Conservation (phyloP, 2,329 filamentous ascomycete genomes). For the Xylariaceae sp. region DNA sequence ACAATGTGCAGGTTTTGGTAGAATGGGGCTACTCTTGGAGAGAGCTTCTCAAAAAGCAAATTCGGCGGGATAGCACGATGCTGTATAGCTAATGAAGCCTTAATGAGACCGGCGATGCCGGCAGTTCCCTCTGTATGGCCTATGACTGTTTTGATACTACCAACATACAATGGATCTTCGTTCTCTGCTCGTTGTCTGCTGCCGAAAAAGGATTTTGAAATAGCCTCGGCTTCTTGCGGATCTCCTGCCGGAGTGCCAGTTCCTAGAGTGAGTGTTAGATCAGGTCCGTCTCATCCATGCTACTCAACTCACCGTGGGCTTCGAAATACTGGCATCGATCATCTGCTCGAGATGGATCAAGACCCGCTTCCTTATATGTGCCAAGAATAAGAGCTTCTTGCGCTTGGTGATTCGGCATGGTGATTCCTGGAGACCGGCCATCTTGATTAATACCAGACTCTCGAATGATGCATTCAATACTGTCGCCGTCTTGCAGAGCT, state of each 20-base stretch:
- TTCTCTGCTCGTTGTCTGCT: no score
- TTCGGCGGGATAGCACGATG: slow-evolving; percentile 36
- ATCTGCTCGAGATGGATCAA: slow-evolving; percentile 13
- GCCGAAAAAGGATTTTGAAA: no score
- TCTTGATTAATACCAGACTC: slow-evolving; percentile 36
- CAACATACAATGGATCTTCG: no score
- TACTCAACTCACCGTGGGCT: no score
- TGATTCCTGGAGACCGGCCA: slow-evolving; percentile 26
- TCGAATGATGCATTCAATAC: slow-evolving; percentile 43
- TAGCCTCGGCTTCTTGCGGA: no score
- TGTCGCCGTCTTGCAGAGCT: slow-evolving; percentile 41
- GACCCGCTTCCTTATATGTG: slow-evolving; percentile 21
- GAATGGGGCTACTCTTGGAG: slow-evolving; percentile 33
- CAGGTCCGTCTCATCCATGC: no score
- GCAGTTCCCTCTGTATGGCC: slow-evolving; percentile 35
- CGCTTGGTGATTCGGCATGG: slow-evolving; percentile 22
- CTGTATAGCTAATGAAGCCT: slow-evolving; percentile 25
- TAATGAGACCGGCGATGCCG: slow-evolving; percentile 33
- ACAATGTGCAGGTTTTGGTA: slow-evolving; percentile 24
- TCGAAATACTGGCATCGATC: slow-evolving; percentile 28
- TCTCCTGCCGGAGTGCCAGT: no score
- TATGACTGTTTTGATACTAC: slow-evolving; percentile 33
- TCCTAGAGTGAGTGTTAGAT: no score
- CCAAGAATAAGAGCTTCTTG: slow-evolving; percentile 29
- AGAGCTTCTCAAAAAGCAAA: slow-evolving; percentile 37